These are phyloP conservation scores for Blastobotrys indianensis DNA, from an alignment of 1,139 yeast genomes.

Conservation along the genomic window DNA sequence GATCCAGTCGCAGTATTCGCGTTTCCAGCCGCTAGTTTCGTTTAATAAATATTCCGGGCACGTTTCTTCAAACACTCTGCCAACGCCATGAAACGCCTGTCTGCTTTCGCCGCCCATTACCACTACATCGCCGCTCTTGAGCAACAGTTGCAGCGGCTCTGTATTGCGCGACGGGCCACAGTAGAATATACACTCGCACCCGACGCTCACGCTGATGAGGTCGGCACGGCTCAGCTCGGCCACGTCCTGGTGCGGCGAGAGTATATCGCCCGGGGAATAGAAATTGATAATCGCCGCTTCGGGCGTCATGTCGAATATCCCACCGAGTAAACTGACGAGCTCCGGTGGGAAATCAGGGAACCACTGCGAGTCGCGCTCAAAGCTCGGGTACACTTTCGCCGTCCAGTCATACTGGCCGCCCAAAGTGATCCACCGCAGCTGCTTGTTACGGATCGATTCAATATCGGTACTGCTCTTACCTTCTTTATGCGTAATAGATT, in stretches of 20 bases:
- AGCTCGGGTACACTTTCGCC: constrained; percentile 37
- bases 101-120: constrained; percentile 40
- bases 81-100: constrained; percentile 40
- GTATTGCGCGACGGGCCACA: constrained; percentile 25
- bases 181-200: constrained; percentile 38
- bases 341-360: constrained; percentile 36
- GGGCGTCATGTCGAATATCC: constrained; percentile 26
- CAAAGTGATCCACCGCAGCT: constrained; percentile 41
- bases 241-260: constrained; percentile 42
- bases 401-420: constrained; percentile 46
- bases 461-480: constrained; percentile 16
- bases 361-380: constrained; percentile 28
- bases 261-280: constrained; percentile 39
- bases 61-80: constrained; percentile 33
- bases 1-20: constrained; percentile 32
- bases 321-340: constrained; percentile 25
- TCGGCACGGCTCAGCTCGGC: constrained; percentile 38
- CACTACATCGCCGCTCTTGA: constrained; percentile 38
- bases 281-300: constrained; percentile 43
- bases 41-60: constrained; percentile 29
- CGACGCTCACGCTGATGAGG: constrained; percentile 35
- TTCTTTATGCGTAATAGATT: constrained; percentile 13
- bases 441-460: constrained; percentile 22
- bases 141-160: constrained; percentile 31
- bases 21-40: constrained; percentile 1